Evolutionary conservation across 2,329 filamentous ascomycete genomes (phyloP), one percentile per base, ranked within the genome.

Genomic region (Ascochyta pisi): DNA sequence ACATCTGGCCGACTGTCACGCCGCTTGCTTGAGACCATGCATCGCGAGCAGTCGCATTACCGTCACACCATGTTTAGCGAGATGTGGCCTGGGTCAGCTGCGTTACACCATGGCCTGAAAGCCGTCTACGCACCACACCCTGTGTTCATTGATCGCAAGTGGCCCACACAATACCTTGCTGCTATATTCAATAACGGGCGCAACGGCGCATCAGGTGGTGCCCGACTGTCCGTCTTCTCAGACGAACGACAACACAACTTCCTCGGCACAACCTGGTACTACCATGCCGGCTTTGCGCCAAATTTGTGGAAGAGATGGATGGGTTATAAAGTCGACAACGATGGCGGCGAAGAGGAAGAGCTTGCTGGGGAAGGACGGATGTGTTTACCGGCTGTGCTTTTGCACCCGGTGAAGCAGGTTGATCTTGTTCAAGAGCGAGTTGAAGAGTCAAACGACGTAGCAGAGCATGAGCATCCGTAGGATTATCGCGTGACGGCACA

Each of bases 11-110:
- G 90, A 9, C 78, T 92, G 31, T 89, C 85, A 26, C 83, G 86
- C 23, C 83, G 88, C 12, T 79, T 92, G 1, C 77, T 92, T 6
- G 76, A 82, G 41, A 85, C 85, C 5, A 92, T 93, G 88, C 90
- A 93, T 74, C 83, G 89, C 62, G 89, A 92, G 67, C 89, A 87
- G 4, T 86, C 88, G 74, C 81, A 83, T 26, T 80, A 84, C 64
- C 86, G 85, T 60, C 89, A 87, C 73, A 87, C 81, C 73, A 92
- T 88, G 88, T 92, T 90, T 71, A 85, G 84, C 24, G 90, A 93
- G 74, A 93, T 93, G 90, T 92, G 89, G 76, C 89, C 89, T 1
- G 83, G 88, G 0, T 84, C 83, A 0, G 83, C 86, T 69, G 88
- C 89, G 0, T 79, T 93, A 5, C 89, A 92, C 64, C 89, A 91